These are phyloP conservation scores for Pseudogymnoascus destructans DNA, from an alignment of 2,329 filamentous ascomycete genomes.

Conservation along the genomic window DNA sequence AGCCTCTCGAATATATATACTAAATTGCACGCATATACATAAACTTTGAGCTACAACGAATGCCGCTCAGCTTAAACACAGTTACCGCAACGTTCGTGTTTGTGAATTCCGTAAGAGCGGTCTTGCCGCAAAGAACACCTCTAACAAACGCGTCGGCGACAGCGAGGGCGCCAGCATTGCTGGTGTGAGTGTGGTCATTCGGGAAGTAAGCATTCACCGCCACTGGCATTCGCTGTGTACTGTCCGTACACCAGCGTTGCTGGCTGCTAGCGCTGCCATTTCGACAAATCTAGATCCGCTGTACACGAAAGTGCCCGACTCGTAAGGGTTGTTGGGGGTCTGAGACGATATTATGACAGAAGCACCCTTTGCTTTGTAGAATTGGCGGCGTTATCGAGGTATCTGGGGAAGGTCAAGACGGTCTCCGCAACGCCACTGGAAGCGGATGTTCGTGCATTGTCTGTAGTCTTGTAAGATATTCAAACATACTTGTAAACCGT, in stretches of 20 bases:
- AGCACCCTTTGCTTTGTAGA: constrained; percentile 38
- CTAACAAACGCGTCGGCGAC: constrained; percentile 41
- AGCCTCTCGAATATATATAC: neutral
- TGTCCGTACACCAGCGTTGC: constrained; percentile 16
- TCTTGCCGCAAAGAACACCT: constrained; percentile 27
- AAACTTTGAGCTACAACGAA: neutral
- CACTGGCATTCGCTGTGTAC: constrained; percentile 26
- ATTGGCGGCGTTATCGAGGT: constrained; percentile 19
- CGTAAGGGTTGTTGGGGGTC: constrained; percentile 53
- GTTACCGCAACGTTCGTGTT: neutral
- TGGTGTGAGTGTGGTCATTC: constrained; percentile 47
- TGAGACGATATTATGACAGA: constrained; percentile 45
- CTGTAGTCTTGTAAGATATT: neutral
- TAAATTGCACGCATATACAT: neutral
- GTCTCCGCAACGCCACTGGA: neutral
- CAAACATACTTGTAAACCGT: constrained; percentile 8
- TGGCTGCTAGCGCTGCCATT: constrained; percentile 28
- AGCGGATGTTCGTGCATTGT: neutral
- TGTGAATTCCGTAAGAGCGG: constrained; percentile 10
- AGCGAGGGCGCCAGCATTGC: constrained; percentile 37
- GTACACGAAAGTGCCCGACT: constrained; percentile 37
- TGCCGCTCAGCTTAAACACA: neutral
- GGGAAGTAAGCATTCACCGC: constrained; percentile 40
- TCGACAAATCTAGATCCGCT: constrained; percentile 39
- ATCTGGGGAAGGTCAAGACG: constrained; percentile 11